Conservation (phyloP, 75 land plant species). For the Sequoiadendron giganteum region DNA sequence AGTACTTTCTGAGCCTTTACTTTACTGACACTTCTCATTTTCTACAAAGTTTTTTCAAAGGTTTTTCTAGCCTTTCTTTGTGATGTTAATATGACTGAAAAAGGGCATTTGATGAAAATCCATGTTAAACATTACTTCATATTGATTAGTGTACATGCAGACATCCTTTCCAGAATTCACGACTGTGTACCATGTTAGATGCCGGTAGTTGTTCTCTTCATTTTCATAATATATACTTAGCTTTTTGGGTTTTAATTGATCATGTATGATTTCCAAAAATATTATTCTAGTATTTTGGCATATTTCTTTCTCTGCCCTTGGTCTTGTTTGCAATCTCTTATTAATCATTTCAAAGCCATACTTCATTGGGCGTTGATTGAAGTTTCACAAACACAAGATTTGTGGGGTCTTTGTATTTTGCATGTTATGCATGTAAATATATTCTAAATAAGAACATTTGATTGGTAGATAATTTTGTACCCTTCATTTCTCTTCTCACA, state of each 20-base stretch:
- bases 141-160: no score
- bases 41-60: background rate
- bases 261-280: background rate
- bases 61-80: background rate
- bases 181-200: no score
- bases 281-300: background rate
- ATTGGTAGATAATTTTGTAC: background rate
- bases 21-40: background rate
- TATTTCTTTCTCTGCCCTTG: background rate
- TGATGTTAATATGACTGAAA: no score
- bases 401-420: background rate
- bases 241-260: background rate
- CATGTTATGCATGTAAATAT: background rate
- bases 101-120: no score
- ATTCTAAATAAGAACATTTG: background rate
- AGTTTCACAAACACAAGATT: slow-evolving; percentile 1
- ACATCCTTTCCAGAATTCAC: no score
- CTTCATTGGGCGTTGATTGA: background rate
- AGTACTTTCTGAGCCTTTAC: background rate
- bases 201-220: no score
- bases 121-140: no score
- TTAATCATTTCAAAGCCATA: background rate
- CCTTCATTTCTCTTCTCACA: background rate
- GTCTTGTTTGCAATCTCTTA: background rate
- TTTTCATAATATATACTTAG: background rate